These are phyloP conservation scores for Blastocystis sp. DNA, from an alignment of 352 stramenopile genomes.

Conservation along the genomic window DNA sequence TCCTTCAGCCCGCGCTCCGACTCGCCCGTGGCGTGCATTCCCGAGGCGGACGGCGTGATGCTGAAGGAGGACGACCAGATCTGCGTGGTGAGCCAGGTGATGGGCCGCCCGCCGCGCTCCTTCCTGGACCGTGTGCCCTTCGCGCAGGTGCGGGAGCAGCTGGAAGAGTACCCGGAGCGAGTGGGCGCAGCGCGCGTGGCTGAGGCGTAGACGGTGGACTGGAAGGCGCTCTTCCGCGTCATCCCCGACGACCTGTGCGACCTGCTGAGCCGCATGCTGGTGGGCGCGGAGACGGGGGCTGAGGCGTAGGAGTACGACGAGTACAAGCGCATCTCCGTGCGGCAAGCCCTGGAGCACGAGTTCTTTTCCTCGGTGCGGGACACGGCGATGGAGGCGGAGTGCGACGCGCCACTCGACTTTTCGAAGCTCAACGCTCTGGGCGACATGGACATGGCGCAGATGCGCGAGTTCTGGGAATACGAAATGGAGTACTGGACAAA, in stretches of 20 bases:
- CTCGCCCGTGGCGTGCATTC: slow-evolving; percentile 55
- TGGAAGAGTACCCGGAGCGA: slow-evolving; percentile 23
- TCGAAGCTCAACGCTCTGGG: slow-evolving; percentile 19
- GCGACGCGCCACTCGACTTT: slow-evolving; percentile 17
- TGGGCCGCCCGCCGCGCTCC: slow-evolving; percentile 83
- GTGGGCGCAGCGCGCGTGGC: neutral
- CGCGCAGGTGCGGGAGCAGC: slow-evolving; percentile 32
- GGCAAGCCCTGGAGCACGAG: slow-evolving; percentile 89
- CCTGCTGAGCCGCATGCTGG: slow-evolving; percentile 63
- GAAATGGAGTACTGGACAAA: slow-evolving; percentile 17
- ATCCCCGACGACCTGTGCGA: slow-evolving; percentile 67
- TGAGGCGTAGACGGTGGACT: slow-evolving; percentile 46
- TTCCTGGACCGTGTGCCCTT: slow-evolving; percentile 75
- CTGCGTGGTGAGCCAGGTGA: slow-evolving; percentile 89
- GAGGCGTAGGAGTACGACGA: slow-evolving; percentile 82
- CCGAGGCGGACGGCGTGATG: slow-evolving; percentile 69
- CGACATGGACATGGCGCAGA: slow-evolving; percentile 15
- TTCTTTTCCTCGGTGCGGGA: slow-evolving; percentile 81
- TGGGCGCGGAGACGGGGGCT: slow-evolving; percentile 66
- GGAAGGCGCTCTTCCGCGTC: slow-evolving; percentile 13
- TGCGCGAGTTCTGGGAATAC: slow-evolving; percentile 19
- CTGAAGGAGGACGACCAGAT: slow-evolving; percentile 78
- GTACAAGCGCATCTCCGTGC: slow-evolving; percentile 87
- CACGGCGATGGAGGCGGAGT: slow-evolving; percentile 36
- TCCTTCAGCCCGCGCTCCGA: slow-evolving; percentile 69